Evolutionary conservation across 1,284 basidiomycete species (phyloP).

Genomic region (Moesziomyces aphidis): DNA sequence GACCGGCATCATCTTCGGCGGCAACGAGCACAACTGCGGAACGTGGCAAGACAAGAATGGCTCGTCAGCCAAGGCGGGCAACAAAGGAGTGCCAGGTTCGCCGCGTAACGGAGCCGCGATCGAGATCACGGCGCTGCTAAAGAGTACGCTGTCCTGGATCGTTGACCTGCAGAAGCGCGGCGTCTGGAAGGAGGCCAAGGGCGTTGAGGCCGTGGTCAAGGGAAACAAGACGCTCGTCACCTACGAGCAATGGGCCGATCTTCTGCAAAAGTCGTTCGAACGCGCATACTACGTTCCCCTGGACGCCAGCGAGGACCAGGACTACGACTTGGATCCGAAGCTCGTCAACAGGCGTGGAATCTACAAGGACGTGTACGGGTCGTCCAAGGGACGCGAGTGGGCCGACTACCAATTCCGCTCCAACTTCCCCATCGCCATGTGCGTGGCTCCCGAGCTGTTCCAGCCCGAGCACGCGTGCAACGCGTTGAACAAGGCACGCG

Average conservation of each 20-base stretch:
- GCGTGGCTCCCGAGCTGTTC: constrained; percentile 95
- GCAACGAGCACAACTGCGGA: constrained; percentile 72
- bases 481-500: constrained; percentile 67
- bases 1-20: constrained; percentile 89
- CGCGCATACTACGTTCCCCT: constrained; percentile 87
- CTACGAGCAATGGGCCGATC: constrained; percentile 88
- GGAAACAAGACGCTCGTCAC: constrained; percentile 80
- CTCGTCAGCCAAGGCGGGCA: constrained; percentile 76
- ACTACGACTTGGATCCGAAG: constrained; percentile 78
- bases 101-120: constrained; percentile 95
- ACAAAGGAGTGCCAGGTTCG: constrained; percentile 92
- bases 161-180: constrained; percentile 76
- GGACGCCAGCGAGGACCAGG: constrained; percentile 79
- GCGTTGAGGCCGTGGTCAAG: constrained; percentile 80
- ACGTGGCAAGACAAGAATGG: constrained; percentile 67
- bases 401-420: constrained; percentile 87
- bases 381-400: constrained; percentile 75
- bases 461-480: constrained; percentile 80
- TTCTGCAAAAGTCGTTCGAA: constrained; percentile 89
- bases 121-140: constrained; percentile 92
- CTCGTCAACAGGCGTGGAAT: constrained; percentile 91
- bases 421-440: constrained; percentile 93
- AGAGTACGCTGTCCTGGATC: constrained; percentile 92
- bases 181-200: constrained; percentile 80
- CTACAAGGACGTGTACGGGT: constrained; percentile 93